phyloP scores from a whole-genome alignment of 371 early-diverging fungal genomes.

The Mortierella sp. region DNA sequence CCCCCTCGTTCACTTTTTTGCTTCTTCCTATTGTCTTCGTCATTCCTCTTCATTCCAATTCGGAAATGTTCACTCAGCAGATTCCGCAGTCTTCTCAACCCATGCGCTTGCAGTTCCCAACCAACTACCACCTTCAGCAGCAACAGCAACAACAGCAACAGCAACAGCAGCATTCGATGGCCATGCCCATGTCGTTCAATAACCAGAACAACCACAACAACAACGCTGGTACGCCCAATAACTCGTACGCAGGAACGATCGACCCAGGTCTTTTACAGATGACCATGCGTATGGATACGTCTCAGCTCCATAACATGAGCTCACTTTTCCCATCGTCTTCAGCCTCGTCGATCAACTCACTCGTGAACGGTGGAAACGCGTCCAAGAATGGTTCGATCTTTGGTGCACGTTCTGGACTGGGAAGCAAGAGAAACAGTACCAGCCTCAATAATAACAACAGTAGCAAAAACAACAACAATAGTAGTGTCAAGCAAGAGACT shows the following conservation, averaged over 20 bases:
- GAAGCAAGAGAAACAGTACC: conserved; percentile 33
- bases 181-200: conserved; percentile 47
- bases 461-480: conserved; percentile 8
- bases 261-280: conserved; percentile 49
- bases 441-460: conserved; percentile 16
- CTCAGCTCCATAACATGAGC: conserved; percentile 41
- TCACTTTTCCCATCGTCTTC: conserved; percentile 41
- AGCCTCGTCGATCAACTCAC: conserved; percentile 23
- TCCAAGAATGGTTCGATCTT: not conserved
- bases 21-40: not conserved
- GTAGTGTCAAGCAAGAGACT: conserved; percentile 54
- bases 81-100: conserved; percentile 33
- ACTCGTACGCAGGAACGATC: conserved; percentile 48
- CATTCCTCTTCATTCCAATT: conserved; percentile 2
- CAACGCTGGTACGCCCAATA: conserved; percentile 43
- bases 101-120: conserved; percentile 36
- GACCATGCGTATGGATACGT: conserved; percentile 48
- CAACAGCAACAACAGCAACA: conserved; percentile 46
- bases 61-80: conserved; percentile 39
- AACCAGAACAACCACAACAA: conserved; percentile 28
- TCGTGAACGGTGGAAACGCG: conserved; percentile 5
- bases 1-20: not conserved
- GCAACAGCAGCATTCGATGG: conserved; percentile 30
- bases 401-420: conserved; percentile 19
- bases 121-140: conserved; percentile 47